phyloP scores from a whole-genome alignment of 1,284 basidiomycete species.

The Microbotryum violaceum region DNA sequence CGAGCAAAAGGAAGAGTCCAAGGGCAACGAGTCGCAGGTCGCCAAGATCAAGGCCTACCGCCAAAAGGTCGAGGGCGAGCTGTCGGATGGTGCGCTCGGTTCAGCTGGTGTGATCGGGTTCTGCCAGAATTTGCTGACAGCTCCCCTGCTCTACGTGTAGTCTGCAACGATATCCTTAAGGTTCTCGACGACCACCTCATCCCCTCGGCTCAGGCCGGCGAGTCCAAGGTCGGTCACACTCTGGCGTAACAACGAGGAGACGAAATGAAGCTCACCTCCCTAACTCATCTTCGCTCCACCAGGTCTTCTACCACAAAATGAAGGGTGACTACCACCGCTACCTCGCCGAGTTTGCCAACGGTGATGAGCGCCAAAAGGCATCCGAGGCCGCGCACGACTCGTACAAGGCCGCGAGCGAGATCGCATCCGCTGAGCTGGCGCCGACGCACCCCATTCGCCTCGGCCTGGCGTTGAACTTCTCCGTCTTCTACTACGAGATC shows the following conservation, averaged over 20 bases:
- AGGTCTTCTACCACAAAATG: slow-evolving; percentile 99
- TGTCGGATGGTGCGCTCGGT: slow-evolving; percentile 56
- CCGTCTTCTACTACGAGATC: slow-evolving; percentile 99
- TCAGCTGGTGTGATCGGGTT: too few relatives aligned
- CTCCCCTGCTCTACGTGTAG: slow-evolving; percentile 38
- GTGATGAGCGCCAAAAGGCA: slow-evolving; percentile 86
- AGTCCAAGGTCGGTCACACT: slow-evolving; percentile 60
- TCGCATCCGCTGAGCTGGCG: slow-evolving; percentile 89
- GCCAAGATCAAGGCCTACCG: slow-evolving; percentile 98
- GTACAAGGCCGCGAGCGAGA: slow-evolving; percentile 98
- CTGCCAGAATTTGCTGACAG: too few relatives aligned
- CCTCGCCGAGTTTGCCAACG: slow-evolving; percentile 98
- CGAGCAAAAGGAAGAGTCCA: slow-evolving; percentile 99
- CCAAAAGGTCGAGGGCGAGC: slow-evolving; percentile 96
- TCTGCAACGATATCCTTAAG: slow-evolving; percentile 98
- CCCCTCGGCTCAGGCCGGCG: slow-evolving; percentile 92
- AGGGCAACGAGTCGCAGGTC: slow-evolving; percentile 97
- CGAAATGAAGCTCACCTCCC: background rate
- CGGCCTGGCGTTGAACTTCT: slow-evolving; percentile 98
- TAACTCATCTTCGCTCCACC: background rate
- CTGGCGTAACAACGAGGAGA: background rate
- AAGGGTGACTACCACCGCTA: slow-evolving; percentile 99
- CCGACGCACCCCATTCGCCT: slow-evolving; percentile 99
- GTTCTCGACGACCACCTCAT: slow-evolving; percentile 99
- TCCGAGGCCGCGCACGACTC: slow-evolving; percentile 97